These are phyloP conservation scores for Paragyromitra xinjiangensis DNA, from an alignment of 495 filamentous ascomycete genomes.

Conservation along the genomic window DNA sequence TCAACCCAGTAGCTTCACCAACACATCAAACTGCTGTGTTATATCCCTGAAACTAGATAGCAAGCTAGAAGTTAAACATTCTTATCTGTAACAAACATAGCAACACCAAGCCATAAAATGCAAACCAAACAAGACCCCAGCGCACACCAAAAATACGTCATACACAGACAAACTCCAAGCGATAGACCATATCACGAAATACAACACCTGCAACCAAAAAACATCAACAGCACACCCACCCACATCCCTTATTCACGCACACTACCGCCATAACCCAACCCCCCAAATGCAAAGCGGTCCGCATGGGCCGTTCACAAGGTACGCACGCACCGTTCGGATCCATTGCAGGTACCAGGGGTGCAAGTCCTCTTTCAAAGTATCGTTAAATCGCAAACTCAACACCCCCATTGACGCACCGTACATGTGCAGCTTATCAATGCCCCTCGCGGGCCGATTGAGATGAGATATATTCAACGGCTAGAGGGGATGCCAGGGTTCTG, in stretches of 20 bases:
- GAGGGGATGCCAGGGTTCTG: not conserved
- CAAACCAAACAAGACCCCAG: not conserved
- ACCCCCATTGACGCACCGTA: not conserved
- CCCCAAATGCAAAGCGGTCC: not conserved
- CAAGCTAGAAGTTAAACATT: not conserved
- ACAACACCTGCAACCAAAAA: not conserved
- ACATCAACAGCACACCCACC: not conserved
- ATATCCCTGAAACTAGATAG: not conserved
- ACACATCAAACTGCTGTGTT: not conserved
- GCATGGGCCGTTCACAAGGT: not conserved
- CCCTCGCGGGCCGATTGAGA: not conserved
- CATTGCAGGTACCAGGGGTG: not conserved
- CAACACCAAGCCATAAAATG: not conserved
- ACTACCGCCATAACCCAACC: not conserved
- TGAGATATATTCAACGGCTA: slow-evolving; percentile 1
- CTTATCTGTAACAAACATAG: not conserved
- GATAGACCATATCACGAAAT: not conserved
- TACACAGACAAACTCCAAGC: not conserved
- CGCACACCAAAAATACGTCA: not conserved
- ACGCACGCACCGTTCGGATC: not conserved
- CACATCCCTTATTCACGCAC: not conserved
- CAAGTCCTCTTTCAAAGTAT: not conserved
- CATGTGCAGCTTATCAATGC: not conserved
- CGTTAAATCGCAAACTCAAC: not conserved
- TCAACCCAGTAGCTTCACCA: not conserved